Base-by-base conservation (phyloP, 768 basidiomycete genomes). In the Trametes maxima region DNA sequence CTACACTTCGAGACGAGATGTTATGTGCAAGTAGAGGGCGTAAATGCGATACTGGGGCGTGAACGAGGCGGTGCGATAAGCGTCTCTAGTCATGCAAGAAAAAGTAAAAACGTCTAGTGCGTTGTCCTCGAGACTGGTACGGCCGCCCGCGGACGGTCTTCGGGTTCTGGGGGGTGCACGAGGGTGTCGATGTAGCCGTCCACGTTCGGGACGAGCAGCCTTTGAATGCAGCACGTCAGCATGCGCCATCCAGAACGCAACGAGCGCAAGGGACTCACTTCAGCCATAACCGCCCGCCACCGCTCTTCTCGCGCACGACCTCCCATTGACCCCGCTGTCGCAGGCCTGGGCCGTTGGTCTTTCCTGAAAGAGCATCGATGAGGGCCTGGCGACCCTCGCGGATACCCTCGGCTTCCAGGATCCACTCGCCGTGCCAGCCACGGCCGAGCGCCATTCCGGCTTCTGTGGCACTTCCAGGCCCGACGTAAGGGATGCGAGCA, bases 391-490 rank as follows among this genome's bases (percentile, higher is more conserved):
- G 77, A 5, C 87, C 88, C 69, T 90, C 89, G 35, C 74, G 77
- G 17, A 90, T 92, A 0, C 90, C 91, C 55, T 90, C 88, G 1
- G 84, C 86, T 72, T 92, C 88, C n/a, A 92, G 76, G 14, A 90
- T 76, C 90, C 91, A 92, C 64, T 92, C 88, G 10, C 87, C 87
- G 35, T 80, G 76, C 86, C 91, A 89, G 5, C 85, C 87, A n/a
- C 82, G 81, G 13, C 88, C 86, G 22, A 88, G 74, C 35, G 73
- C 80, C 73, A 36, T 63, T 62, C 64, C 66, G 36, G 62, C 66
- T 58, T 49, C 69, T 43, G 56, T 60, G 25, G 72, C 73, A 37
- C 69, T 66, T 16, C 59, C 58, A 44, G 64, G 60, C 65, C 65
- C 71, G 54, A 67, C 74, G 57, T 75, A 75, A 60, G 76, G 75